Evolutionary conservation across 176 grass and related monocot species (phyloP).

Genomic region (Avena sativa): DNA sequence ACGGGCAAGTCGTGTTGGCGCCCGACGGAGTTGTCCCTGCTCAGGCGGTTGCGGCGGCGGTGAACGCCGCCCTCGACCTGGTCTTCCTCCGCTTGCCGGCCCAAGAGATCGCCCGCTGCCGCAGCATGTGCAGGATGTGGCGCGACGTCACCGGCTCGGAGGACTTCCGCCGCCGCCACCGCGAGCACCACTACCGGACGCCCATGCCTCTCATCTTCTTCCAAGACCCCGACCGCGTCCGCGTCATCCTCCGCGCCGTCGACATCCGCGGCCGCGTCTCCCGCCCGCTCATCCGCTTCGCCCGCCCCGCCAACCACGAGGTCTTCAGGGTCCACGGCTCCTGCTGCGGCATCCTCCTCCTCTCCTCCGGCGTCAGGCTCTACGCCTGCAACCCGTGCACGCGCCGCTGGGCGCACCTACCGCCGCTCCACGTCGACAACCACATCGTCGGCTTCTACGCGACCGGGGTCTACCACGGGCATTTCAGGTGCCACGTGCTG

Average conservation of each 20-base stretch:
- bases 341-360: conserved; percentile 37
- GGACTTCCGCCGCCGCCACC: background rate
- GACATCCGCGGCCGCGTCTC: conserved; percentile 14
- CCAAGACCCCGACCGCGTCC: background rate
- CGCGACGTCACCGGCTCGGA: background rate
- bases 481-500: conserved; percentile 14
- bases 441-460: conserved; percentile 27
- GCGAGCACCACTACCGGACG: background rate
- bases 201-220: conserved; percentile 40
- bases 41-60: background rate
- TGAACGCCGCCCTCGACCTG: background rate
- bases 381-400: conserved; percentile 1
- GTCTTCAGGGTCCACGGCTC: background rate
- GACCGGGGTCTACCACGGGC: background rate
- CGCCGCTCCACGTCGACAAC: background rate
- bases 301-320: background rate
- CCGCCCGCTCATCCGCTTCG: background rate
- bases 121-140: background rate
- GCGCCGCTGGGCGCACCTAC: conserved; percentile 1
- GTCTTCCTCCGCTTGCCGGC: background rate
- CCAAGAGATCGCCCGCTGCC: background rate
- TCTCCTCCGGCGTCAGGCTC: background rate
- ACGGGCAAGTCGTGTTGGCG: background rate
- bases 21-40: background rate
- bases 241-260: background rate